A percentile compares a stretch with the other conserved stretches of the same genome.
Conservation (phyloP, 345 rosid species). For the Moricandia arvensis region DNA sequence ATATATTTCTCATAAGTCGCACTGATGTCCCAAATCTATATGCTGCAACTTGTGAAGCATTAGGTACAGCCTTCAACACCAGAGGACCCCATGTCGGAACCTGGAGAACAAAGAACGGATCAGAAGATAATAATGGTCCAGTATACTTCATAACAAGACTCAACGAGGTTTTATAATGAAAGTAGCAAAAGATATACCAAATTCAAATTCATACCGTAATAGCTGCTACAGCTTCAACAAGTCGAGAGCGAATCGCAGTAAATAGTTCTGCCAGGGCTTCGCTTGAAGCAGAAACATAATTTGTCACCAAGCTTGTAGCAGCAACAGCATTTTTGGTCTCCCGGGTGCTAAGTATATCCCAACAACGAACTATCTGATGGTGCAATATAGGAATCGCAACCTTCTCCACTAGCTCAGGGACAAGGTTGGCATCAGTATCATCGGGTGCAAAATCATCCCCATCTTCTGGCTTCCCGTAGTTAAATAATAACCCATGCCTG, state of each 20-base stretch:
- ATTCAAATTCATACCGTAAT: constrained; percentile 45
- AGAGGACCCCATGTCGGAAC: constrained; percentile 91
- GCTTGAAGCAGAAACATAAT: constrained; percentile 73
- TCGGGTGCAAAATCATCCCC: constrained; percentile 55
- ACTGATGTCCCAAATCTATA: constrained; percentile 83
- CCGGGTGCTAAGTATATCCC: constrained; percentile 81
- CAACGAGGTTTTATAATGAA: background rate
- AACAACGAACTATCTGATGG: constrained; percentile 76
- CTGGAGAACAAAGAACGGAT: constrained; percentile 36
- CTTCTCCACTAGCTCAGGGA: constrained; percentile 84
- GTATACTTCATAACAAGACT: constrained; percentile 2
- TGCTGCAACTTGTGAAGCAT: constrained; percentile 74
- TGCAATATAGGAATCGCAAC: constrained; percentile 81
- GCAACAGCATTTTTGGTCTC: constrained; percentile 82
- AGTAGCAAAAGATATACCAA: background rate
- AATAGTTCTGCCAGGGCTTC: constrained; percentile 64
- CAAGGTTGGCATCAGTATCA: constrained; percentile 81
- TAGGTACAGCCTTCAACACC: constrained; percentile 79
- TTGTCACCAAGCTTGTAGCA: constrained; percentile 71
- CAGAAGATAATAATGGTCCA: constrained; percentile 20
- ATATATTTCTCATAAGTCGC: constrained; percentile 84
- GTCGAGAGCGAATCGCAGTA: constrained; percentile 63
- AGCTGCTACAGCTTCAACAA: constrained; percentile 64
- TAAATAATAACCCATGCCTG: constrained; percentile 82
- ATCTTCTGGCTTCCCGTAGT: constrained; percentile 77